Evolutionary conservation across 805 yeast genomes (phyloP), one percentile per base, ranked within the genome.

Genomic region (Komagataella kurtzmanii): DNA sequence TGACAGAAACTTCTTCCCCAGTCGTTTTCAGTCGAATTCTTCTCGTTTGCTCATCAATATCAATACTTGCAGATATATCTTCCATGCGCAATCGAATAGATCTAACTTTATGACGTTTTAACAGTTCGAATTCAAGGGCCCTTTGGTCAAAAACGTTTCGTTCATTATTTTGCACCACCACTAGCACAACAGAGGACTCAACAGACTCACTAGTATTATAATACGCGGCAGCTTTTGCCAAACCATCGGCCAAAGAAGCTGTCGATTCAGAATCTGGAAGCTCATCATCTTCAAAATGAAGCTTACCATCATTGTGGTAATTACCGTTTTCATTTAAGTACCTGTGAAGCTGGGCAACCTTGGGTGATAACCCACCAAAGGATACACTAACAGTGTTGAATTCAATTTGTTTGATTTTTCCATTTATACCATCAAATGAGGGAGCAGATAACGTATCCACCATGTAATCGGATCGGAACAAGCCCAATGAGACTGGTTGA

Each of bases 361-460:
- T 85, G 12, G 88, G 65, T 1, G 96, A 83, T 52, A 93, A 72
- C 0, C 95, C 98, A 18, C 95, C 97, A 70, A 93, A 93, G 1
- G 97, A 90, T 3, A 91, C 96, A 59, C 96, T 85, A 3, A 93
- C 88, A 1, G 99, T 90, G 67, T 93, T 93, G 70, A 91, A 91
- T 65, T 93, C 99, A 50, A 93, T 93, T 66, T 93, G 99, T 62
- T 91, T 90, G 60, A 91, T 84, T 24, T 66, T 64, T 12, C 66
- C 66, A 50, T 68, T 67, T 6, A 64, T 61, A 19, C 67, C 64
- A 45, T 74, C 72, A 30, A 30, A 30, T 8, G 40, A 30, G 6
- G 40, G 12, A 10, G 40, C 40, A n/a, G 75, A 63, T 53, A 65
- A 61, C 24, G 64, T 61, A 43, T 83, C 82, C 43, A 81, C 69